Evolutionary conservation across 306 rosid species (phyloP).

Genomic region (Corylus heterophylla): DNA sequence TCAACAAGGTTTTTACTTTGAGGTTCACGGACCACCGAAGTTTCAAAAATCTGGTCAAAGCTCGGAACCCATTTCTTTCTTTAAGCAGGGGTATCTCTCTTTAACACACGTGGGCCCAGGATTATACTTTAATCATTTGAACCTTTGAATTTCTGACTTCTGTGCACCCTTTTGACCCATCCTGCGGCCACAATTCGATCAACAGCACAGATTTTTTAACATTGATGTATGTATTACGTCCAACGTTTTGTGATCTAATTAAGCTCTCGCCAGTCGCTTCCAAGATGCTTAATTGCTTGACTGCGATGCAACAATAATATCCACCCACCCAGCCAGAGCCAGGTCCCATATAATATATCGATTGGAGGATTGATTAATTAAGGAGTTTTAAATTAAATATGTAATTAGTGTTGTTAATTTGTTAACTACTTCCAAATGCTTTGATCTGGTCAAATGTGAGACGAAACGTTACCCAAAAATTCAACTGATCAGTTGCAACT

Average conservation of each 20-base stretch:
- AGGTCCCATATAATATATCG: background rate
- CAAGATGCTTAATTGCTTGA: background rate
- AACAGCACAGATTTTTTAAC: background rate
- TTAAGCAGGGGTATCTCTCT: background rate
- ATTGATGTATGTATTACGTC: background rate
- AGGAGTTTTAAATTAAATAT: background rate
- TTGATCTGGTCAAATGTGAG: conserved; percentile 42
- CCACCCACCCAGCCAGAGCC: too few species aligned
- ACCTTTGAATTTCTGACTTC: background rate
- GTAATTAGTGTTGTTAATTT: conserved; percentile 23
- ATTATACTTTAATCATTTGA: background rate
- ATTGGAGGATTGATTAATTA: background rate
- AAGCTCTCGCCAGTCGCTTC: background rate
- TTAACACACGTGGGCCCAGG: background rate
- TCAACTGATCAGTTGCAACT: conserved; percentile 1
- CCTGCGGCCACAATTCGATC: background rate
- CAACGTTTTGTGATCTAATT: background rate
- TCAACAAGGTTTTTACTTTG: background rate
- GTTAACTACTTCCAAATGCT: conserved; percentile 27
- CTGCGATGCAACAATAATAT: background rate
- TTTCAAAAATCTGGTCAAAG: conserved; percentile 21
- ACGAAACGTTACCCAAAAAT: conserved; percentile 25
- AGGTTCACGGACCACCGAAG: background rate
- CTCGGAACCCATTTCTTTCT: background rate
- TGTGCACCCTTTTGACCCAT: background rate